A percentile compares a stretch with the other conserved stretches of the same genome.
These are phyloP conservation scores for Alloteropsis semialata DNA, from an alignment of 176 grass and related monocot species.

Conservation along the genomic window DNA sequence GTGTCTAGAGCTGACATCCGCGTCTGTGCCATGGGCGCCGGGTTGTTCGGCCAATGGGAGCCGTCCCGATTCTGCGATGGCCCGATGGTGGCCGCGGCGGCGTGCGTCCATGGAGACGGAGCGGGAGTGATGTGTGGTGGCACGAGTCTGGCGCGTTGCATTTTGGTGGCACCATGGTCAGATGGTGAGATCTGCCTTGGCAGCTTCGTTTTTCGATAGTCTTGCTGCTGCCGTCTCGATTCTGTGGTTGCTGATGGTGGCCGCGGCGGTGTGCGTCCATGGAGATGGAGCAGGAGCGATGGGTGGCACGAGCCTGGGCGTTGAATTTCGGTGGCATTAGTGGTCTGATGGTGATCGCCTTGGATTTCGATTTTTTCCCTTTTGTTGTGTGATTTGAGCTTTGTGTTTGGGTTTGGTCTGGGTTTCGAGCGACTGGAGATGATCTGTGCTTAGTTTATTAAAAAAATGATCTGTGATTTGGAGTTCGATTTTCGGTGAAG, in stretches of 20 bases:
- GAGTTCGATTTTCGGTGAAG: neutral
- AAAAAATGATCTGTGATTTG: too few species aligned
- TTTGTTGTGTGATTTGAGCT: neutral
- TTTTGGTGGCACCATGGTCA: slow-evolving; percentile 35
- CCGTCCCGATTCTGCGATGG: slow-evolving; percentile 6
- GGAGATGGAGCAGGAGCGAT: slow-evolving; percentile 25
- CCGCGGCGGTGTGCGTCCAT: slow-evolving; percentile 26
- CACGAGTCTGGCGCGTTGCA: slow-evolving; percentile 29
- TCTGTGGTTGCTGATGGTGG: slow-evolving; percentile 26
- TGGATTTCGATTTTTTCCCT: too few species aligned
- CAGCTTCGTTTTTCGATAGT: too few species aligned
- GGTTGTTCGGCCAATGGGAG: too few species aligned
- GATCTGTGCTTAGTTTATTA: neutral
- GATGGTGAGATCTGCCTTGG: too few species aligned
- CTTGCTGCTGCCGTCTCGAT: slow-evolving; percentile 14
- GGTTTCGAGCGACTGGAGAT: neutral
- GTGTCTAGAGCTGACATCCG: too few species aligned
- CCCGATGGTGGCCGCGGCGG: slow-evolving; percentile 23
- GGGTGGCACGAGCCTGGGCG: slow-evolving; percentile 25
- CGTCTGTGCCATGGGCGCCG: too few species aligned
- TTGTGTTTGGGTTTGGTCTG: neutral
- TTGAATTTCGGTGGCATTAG: slow-evolving; percentile 29
- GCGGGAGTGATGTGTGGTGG: slow-evolving; percentile 22
- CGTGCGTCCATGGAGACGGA: slow-evolving; percentile 27
- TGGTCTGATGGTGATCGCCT: too few species aligned